phyloP scores from a whole-genome alignment of 345 rosid species.

The Kernera saxatilis region DNA sequence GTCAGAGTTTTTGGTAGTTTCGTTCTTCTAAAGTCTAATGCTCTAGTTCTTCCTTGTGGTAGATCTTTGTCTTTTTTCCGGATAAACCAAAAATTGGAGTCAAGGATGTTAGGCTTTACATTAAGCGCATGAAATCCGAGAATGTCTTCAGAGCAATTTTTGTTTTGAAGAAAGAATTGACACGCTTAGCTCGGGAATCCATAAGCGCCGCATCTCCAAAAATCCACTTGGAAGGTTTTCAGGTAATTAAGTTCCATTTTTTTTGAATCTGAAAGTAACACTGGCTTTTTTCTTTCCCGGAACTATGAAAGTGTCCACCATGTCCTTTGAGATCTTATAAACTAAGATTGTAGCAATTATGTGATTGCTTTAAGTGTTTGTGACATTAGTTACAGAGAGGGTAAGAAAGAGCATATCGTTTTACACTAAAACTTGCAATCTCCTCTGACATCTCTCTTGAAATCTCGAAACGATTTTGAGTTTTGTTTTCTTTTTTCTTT shows the following conservation, averaged over 20 bases:
- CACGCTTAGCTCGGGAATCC: constrained; percentile 67
- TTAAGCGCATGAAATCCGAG: constrained; percentile 61
- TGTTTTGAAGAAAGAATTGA: constrained; percentile 66
- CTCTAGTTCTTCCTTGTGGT: neutral
- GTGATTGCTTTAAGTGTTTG: too few species aligned
- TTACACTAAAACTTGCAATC: neutral
- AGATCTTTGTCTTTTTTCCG: constrained; percentile 72
- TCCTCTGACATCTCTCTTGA: neutral
- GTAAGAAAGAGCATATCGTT: neutral
- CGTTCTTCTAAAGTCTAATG: neutral
- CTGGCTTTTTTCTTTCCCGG: too few species aligned
- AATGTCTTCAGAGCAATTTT: constrained; percentile 70
- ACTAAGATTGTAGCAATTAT: neutral
- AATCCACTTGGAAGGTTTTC: constrained; percentile 74
- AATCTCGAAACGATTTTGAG: neutral
- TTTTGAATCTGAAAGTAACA: neutral
- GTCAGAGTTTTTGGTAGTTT: neutral
- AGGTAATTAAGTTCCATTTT: constrained; percentile 37
- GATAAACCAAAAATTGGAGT: constrained; percentile 61
- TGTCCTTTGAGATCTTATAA: too few species aligned
- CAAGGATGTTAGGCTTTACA: constrained; percentile 52
- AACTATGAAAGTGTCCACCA: too few species aligned
- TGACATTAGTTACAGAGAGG: too few species aligned
- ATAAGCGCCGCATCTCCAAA: constrained; percentile 51
- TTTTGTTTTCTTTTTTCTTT: neutral